Evolutionary conservation across 2,329 filamentous ascomycete genomes (phyloP).

Genomic region (Apiospora arundinis): DNA sequence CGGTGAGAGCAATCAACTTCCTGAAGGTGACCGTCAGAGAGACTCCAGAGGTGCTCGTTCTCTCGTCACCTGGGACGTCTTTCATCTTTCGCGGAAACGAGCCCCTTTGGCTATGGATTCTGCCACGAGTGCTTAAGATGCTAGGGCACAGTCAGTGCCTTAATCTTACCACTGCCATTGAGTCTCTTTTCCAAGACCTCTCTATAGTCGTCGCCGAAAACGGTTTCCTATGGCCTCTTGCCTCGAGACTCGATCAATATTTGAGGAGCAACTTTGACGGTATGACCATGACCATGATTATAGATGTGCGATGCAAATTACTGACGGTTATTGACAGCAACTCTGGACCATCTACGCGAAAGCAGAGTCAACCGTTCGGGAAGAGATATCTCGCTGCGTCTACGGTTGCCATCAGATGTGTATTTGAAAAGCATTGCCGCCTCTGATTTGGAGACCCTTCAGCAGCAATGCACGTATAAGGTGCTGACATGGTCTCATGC

Average conservation of each 20-base stretch:
- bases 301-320: constrained; percentile 36
- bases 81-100: constrained; percentile 62
- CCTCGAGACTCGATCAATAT: constrained; percentile 53
- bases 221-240: constrained; percentile 55
- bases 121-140: constrained; percentile 63
- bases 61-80: constrained; percentile 45
- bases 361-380: not conserved
- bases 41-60: constrained; percentile 71
- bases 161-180: constrained; percentile 57
- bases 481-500: constrained; percentile 50
- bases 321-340: constrained; percentile 33
- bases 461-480: constrained; percentile 48
- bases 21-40: constrained; percentile 77
- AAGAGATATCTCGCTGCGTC: constrained; percentile 19
- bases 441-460: constrained; percentile 26
- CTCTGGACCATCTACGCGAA: not conserved
- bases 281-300: constrained; percentile 39
- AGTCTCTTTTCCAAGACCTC: constrained; percentile 57
- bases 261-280: constrained; percentile 54
- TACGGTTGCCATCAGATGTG: constrained; percentile 48
- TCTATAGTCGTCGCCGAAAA: constrained; percentile 52
- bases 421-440: constrained; percentile 38
- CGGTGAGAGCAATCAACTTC: constrained; percentile 77
- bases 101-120: constrained; percentile 70
- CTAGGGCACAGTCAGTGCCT: constrained; percentile 59